Evolutionary conservation across 352 stramenopile genomes (phyloP).

Genomic region (Blastocystis sp.): DNA sequence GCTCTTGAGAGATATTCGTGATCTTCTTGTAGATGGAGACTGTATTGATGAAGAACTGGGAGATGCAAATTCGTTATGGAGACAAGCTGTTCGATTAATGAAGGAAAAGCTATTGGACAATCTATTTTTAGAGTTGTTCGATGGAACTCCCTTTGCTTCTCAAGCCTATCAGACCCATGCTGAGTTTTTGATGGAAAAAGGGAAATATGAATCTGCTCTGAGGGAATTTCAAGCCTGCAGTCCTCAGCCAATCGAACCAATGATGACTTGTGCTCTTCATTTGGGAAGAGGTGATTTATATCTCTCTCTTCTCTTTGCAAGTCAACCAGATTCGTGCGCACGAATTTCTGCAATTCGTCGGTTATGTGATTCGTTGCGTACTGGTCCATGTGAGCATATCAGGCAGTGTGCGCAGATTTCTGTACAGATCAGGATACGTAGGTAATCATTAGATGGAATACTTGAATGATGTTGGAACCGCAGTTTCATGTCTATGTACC

Average conservation of each 20-base stretch:
- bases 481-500: not conserved
- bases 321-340: not conserved
- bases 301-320: not conserved
- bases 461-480: slow-evolving; percentile 16
- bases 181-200: not conserved
- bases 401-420: not conserved
- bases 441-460: not conserved
- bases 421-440: not conserved
- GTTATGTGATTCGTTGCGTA: not conserved
- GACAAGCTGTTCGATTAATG: not conserved
- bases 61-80: not conserved
- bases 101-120: not conserved
- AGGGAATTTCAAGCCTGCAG: not conserved
- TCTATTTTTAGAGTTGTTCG: not conserved
- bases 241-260: not conserved
- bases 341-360: not conserved
- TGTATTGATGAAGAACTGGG: not conserved
- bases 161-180: not conserved
- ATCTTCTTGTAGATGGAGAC: not conserved
- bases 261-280: not conserved
- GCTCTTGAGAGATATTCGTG: not conserved
- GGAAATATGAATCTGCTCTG: not conserved
- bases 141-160: not conserved
- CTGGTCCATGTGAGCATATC: not conserved
- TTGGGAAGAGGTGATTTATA: not conserved